phyloP scores from a whole-genome alignment of 202 grass and related monocot species.

The Elaeis oleifera region DNA sequence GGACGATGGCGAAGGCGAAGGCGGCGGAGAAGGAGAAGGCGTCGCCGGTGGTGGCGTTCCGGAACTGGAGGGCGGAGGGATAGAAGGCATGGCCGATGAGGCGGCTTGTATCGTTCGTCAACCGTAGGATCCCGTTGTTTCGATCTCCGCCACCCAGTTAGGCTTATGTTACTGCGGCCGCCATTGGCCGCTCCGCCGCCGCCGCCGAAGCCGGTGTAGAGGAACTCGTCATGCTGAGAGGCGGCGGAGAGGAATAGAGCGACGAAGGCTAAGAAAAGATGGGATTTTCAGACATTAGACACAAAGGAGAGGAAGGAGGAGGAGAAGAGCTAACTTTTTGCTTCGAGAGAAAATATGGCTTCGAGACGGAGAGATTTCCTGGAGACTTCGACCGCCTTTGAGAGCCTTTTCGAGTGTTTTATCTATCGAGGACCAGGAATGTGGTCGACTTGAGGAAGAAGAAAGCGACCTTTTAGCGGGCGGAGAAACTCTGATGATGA shows the following conservation, averaged over 20 bases:
- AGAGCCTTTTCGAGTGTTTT: no score
- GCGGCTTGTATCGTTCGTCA: slow-evolving; percentile 58
- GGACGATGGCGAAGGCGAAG: slow-evolving; percentile 56
- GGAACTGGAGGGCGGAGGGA: slow-evolving; percentile 9
- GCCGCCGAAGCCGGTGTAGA: slow-evolving; percentile 45
- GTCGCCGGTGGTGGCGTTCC: slow-evolving; percentile 16
- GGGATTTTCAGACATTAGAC: neutral
- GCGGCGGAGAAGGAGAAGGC: slow-evolving; percentile 64
- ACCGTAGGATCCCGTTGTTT: slow-evolving; percentile 33
- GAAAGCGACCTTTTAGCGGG: no score
- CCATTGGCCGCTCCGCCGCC: neutral
- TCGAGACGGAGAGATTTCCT: no score
- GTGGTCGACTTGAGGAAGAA: no score
- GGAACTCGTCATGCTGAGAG: slow-evolving; percentile 42
- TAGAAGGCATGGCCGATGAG: slow-evolving; percentile 59
- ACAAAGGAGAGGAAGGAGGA: neutral
- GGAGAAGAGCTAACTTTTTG: neutral
- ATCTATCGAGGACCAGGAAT: no score
- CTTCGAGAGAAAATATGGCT: no score
- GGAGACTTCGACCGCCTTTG: no score
- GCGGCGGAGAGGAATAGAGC: slow-evolving; percentile 25
- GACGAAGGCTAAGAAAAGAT: neutral
- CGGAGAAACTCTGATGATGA: no score
- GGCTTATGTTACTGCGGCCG: slow-evolving; percentile 17
- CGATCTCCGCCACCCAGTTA: slow-evolving; percentile 50